These are phyloP conservation scores for Mortierella claussenii DNA, from an alignment of 192 early-diverging fungal genomes.

Conservation along the genomic window DNA sequence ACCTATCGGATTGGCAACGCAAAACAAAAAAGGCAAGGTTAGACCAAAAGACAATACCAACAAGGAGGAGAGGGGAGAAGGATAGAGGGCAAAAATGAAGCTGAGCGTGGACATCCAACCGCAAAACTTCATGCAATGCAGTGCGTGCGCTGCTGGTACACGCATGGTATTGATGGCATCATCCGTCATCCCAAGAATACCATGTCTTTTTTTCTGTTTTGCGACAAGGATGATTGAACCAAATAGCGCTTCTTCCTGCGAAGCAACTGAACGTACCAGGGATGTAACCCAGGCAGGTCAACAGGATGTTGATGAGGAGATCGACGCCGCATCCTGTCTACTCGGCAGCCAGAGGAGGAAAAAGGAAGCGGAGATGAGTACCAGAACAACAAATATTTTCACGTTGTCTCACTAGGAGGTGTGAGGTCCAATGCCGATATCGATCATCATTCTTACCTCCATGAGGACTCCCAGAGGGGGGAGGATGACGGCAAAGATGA, in stretches of 20 bases:
- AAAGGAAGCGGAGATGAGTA: too few relatives aligned
- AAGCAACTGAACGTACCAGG: constrained; percentile 70
- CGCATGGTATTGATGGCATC: too few relatives aligned
- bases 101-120: too few relatives aligned
- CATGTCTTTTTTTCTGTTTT: background rate
- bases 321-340: constrained; percentile 63
- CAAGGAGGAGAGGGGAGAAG: background rate
- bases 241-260: background rate
- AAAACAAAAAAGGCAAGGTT: background rate
- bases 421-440: too few relatives aligned
- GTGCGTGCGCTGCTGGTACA: too few relatives aligned
- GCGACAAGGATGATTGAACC: background rate
- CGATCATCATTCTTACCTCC: constrained; percentile 22
- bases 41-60: background rate
- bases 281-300: constrained; percentile 75
- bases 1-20: constrained; percentile 5
- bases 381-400: too few relatives aligned
- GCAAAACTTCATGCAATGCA: too few relatives aligned
- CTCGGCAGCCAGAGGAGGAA: constrained; percentile 1
- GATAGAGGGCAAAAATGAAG: too few relatives aligned
- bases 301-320: constrained; percentile 73
- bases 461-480: constrained; percentile 63
- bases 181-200: too few relatives aligned
- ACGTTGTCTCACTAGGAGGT: too few relatives aligned
- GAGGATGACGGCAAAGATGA: constrained; percentile 59